Evolutionary conservation across 768 basidiomycete species (phyloP), one percentile per base, ranked within the genome.

Genomic region (Lenzites betulinus): DNA sequence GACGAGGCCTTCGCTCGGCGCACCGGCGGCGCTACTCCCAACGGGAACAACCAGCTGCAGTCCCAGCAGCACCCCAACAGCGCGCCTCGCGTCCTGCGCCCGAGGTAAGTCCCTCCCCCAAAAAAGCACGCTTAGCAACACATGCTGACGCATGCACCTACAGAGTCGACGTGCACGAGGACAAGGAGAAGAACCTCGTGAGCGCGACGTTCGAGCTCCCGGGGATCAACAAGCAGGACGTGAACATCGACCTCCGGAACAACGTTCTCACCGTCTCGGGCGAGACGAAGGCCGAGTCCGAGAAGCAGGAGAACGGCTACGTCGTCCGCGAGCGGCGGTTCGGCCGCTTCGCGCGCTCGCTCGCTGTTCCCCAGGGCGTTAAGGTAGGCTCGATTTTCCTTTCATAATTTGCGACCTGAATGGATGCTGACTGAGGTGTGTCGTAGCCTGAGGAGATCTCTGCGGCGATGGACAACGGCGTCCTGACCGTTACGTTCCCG

Each of bases 201-300:
- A 82, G 81, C 0, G 84, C 84, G 42, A 70, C 76, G 7, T 84
- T 87, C 66, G 85, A 87, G 63, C 72, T 87, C 7, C 85, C 86
- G 0, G 85, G 85, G 20, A 28, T 86, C 39, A 72, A 73, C 56
- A 79, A 81, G 33, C 79, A 83, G 47, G 72, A 85, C 59, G 73
- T 86, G 49, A 70, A 72, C 50, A 79, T 87, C 63, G 83, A 86
- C 55, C 65, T 84, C 8, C 77, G 79, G 59, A 76, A 80, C 60
- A 78, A 80, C 59, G 72, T 76, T 2, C 78, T 87, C 51, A 80
- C 70, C 46, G 67, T 87, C 49, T 79, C 83, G 3, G 86, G 83
- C 11, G 80, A 87, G 71, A 73, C 66, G 23, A 75, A 70, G 44
- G 48, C 66, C 42, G 66, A 70, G 7, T 51, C 69, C 13, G 64